phyloP scores from a whole-genome alignment of 2,329 filamentous ascomycete genomes.

The Monosporascus ibericus region DNA sequence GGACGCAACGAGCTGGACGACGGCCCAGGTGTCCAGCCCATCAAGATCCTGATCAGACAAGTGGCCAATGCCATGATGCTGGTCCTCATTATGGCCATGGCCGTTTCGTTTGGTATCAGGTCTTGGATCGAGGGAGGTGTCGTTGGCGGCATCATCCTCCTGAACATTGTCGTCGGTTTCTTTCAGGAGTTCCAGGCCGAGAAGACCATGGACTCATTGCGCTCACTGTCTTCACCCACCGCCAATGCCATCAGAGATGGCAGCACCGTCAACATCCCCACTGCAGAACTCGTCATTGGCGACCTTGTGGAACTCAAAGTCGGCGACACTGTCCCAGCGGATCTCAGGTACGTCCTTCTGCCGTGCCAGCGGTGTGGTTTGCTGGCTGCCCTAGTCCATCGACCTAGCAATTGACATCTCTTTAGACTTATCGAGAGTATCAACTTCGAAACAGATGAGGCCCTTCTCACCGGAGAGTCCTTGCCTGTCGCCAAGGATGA shows the following conservation, averaged over 20 bases:
- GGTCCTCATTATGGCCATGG: conserved; percentile 46
- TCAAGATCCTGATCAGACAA: conserved; percentile 55
- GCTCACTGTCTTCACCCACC: conserved; percentile 43
- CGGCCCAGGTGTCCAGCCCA: conserved; percentile 45
- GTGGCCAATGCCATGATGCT: conserved; percentile 62
- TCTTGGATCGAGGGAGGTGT: conserved; percentile 52
- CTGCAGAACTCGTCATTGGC: conserved; percentile 49
- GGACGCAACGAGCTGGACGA: conserved; percentile 56
- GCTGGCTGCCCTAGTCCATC: not conserved
- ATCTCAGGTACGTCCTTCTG: conserved; percentile 24
- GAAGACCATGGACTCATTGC: conserved; percentile 48
- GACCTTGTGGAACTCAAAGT: conserved; percentile 52
- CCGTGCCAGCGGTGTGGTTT: not conserved
- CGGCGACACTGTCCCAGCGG: conserved; percentile 37
- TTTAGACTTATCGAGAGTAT: conserved; percentile 40
- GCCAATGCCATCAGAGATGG: conserved; percentile 46
- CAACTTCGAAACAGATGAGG: conserved; percentile 56
- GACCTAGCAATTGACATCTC: too few relatives aligned
- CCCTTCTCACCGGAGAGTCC: conserved; percentile 58
- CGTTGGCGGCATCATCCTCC: conserved; percentile 42
- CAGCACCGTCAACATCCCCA: conserved; percentile 41
- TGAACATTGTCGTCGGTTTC: conserved; percentile 50
- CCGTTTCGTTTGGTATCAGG: conserved; percentile 43
- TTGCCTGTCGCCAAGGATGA: conserved; percentile 50
- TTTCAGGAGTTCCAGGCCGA: conserved; percentile 49